Evolutionary conservation across 2,329 filamentous ascomycete species (phyloP), one percentile per base, ranked within the genome.

Genomic region (Alternaria metachromatica): DNA sequence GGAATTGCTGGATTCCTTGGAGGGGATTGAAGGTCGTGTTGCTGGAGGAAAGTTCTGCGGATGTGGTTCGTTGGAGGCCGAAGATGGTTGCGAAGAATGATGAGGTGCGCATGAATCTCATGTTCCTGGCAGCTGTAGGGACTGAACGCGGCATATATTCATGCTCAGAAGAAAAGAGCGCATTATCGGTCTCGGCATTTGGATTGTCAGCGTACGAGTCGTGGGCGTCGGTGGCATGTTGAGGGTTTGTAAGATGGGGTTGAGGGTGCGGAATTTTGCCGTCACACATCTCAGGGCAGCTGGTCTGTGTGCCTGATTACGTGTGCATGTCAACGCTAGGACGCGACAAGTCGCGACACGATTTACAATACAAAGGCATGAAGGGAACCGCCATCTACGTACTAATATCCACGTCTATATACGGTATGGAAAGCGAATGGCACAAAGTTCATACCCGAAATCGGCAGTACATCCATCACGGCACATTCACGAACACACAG

Each of bases 11-110:
- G 48, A 77, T 63, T 26, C 62, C 58, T 25, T 62, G 59, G 5
- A 75, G 66, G 9, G 73, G 76, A 23, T 75, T 76, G 60, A 65
- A 67, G 2, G 74, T 71, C 5, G 59, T 68, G 54, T 76, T 76
- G 18, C 51, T 63, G 4, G 49, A 20, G 3, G 60, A 43, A 7
- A 33, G 37, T 8, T 66, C 65, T 30, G 69, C 65, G 9, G 30
- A 41, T 37, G 63, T 61, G 23, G 56, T 58, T 55, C 61, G 65
- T 30, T 55, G 56, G n/a, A 53, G 45, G 43, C 13, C 61, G 28
- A 54, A 59, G 41, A 67, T 62, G 26, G 65, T 65, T 63, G 65
- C 43, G 23, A 73, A 43, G 28, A 66, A 59, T 8, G 67, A 63
- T 20, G 62, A 55, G 26, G 63, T 64, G 41, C 64, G 64, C 11